Evolutionary conservation across 345 rosid genomes (phyloP).

Genomic region (Bruguiera sexangula): DNA sequence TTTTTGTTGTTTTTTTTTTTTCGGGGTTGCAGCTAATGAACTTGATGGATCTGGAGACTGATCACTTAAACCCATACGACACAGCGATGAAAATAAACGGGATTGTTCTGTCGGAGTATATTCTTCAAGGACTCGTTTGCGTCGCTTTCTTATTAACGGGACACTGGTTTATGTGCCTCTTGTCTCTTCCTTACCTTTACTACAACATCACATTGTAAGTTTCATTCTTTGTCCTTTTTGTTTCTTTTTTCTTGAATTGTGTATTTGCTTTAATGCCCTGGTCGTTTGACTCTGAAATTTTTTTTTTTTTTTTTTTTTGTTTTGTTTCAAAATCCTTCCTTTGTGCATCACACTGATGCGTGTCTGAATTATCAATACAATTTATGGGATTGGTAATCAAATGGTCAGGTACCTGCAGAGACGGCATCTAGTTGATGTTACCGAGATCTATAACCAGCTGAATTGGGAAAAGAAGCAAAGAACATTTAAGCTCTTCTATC

Average conservation of each 20-base stretch:
- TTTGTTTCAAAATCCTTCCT: too few species aligned
- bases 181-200: constrained; percentile 40
- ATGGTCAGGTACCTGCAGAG: constrained; percentile 10
- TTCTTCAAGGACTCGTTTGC: constrained; percentile 35
- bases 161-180: constrained; percentile 39
- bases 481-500: constrained; percentile 7
- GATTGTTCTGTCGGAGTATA: constrained; percentile 37
- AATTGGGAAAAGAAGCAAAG: constrained; percentile 10
- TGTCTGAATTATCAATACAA: background rate
- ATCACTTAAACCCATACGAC: constrained; percentile 46
- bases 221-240: background rate
- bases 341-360: background rate
- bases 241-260: background rate
- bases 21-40: constrained; percentile 34
- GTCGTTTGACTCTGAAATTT: background rate
- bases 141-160: constrained; percentile 33
- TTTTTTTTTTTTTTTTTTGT: too few species aligned
- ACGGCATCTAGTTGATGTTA: constrained; percentile 14
- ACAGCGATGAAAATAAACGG: constrained; percentile 29
- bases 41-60: constrained; percentile 42
- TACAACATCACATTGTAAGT: constrained; percentile 40
- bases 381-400: background rate
- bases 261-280: too few species aligned
- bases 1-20: too few species aligned
- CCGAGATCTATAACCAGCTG: constrained; percentile 23